Conservation (phyloP, 2,329 filamentous ascomycete species). For the Aspergillus luchuensis region DNA sequence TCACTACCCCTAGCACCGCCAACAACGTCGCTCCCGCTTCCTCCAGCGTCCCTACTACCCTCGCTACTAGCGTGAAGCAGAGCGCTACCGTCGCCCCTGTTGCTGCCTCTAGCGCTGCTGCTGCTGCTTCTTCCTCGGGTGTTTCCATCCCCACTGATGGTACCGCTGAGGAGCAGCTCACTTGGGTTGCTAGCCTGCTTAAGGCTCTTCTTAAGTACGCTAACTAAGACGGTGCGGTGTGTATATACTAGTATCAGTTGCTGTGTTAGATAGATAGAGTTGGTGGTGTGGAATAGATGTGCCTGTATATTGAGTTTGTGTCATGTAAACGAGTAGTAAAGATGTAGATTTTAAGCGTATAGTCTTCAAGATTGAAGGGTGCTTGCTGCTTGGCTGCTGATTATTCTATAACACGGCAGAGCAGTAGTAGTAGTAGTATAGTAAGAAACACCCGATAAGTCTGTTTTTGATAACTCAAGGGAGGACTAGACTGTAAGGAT, state of each 20-base stretch:
- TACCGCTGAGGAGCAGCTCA: constrained; percentile 24
- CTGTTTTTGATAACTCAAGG: no score
- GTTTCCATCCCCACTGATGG: constrained; percentile 22
- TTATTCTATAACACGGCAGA: no score
- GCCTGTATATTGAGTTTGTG: neutral
- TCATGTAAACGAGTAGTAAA: no score
- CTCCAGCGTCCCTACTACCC: constrained; percentile 15
- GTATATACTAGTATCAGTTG: neutral
- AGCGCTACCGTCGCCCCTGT: constrained; percentile 15
- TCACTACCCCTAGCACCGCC: constrained; percentile 14
- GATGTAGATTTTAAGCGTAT: no score
- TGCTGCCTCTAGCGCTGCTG: constrained; percentile 5
- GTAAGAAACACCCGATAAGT: no score
- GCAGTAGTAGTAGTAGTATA: no score
- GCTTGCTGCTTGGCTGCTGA: no score
- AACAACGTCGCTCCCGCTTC: constrained; percentile 15
- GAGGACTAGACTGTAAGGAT: no score
- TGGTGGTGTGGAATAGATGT: neutral
- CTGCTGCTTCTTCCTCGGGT: neutral
- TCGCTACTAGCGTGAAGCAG: constrained; percentile 16
- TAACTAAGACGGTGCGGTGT: constrained; percentile 1
- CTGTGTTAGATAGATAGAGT: neutral
- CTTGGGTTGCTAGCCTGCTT: constrained; percentile 18
- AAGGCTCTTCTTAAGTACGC: constrained; percentile 20
- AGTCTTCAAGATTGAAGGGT: no score